phyloP scores from a whole-genome alignment of 192 early-diverging fungal species.

The Podila horticola region DNA sequence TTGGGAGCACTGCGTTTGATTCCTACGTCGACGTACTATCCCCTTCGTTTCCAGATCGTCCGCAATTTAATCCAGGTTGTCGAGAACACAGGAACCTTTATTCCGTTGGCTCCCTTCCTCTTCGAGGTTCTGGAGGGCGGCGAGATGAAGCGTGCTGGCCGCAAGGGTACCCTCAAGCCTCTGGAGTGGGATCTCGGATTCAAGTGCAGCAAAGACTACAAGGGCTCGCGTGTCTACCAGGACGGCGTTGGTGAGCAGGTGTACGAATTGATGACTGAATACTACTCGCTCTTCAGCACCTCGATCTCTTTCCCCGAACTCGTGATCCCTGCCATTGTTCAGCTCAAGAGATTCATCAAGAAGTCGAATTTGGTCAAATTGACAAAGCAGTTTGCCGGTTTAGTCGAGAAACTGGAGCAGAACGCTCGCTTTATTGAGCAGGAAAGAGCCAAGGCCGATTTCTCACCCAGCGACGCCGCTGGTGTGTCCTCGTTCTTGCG shows the following conservation, averaged over 20 bases:
- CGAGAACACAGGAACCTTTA: slow-evolving; percentile 77
- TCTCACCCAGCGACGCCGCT: slow-evolving; percentile 63
- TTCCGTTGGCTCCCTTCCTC: slow-evolving; percentile 87
- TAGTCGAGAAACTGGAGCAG: slow-evolving; percentile 90
- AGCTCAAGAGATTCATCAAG: slow-evolving; percentile 88
- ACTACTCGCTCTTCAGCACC: slow-evolving; percentile 74
- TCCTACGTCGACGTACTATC: slow-evolving; percentile 91
- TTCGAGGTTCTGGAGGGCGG: slow-evolving; percentile 85
- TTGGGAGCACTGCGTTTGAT: slow-evolving; percentile 82
- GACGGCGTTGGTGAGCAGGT: slow-evolving; percentile 87
- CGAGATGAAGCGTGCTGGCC: slow-evolving; percentile 76
- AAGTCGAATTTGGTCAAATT: slow-evolving; percentile 78
- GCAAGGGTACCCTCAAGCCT: slow-evolving; percentile 86
- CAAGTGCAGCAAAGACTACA: slow-evolving; percentile 84
- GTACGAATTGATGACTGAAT: slow-evolving; percentile 77
- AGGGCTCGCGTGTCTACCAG: slow-evolving; percentile 87
- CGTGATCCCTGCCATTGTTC: slow-evolving; percentile 85
- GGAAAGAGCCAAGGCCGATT: slow-evolving; percentile 73
- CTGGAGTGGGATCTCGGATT: slow-evolving; percentile 82
- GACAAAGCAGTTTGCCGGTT: slow-evolving; percentile 83
- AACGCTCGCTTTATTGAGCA: slow-evolving; percentile 80
- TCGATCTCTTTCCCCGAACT: slow-evolving; percentile 97
- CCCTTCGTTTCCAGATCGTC: slow-evolving; percentile 90
- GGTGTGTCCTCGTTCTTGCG: slow-evolving; percentile 44
- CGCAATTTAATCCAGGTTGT: slow-evolving; percentile 76